Conservation (phyloP, 2,329 filamentous ascomycete genomes). For the Fusarium sp. region DNA sequence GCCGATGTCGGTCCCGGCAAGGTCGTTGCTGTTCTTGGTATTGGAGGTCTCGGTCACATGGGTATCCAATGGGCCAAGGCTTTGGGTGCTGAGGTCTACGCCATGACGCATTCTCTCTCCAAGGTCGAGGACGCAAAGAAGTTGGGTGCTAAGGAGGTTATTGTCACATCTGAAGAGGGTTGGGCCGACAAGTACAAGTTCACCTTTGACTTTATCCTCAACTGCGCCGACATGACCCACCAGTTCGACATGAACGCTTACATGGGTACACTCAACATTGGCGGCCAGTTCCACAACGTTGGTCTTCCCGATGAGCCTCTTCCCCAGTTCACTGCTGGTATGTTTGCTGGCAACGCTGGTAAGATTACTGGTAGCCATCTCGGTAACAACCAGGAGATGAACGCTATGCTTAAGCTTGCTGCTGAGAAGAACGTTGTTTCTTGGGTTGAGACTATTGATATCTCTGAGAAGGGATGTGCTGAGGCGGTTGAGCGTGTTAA, state of each 20-base stretch:
- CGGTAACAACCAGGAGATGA: conserved; percentile 70
- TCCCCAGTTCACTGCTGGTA: conserved; percentile 56
- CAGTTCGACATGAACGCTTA: conserved; percentile 67
- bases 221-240: conserved; percentile 63
- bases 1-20: conserved; percentile 78
- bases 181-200: conserved; percentile 69
- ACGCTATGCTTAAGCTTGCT: conserved; percentile 68
- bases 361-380: conserved; percentile 69
- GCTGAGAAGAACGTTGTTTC: conserved; percentile 66
- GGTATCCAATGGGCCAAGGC: conserved; percentile 78
- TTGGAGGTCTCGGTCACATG: conserved; percentile 81
- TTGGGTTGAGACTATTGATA: conserved; percentile 72
- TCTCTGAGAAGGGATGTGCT: conserved; percentile 75
- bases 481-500: conserved; percentile 77
- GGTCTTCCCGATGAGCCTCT: conserved; percentile 66
- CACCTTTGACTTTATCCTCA: conserved; percentile 65
- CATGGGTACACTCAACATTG: conserved; percentile 63
- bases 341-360: conserved; percentile 63
- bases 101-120: conserved; percentile 69
- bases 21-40: conserved; percentile 74
- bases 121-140: conserved; percentile 72
- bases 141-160: conserved; percentile 71
- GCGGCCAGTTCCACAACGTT: conserved; percentile 68
- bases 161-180: conserved; percentile 60
- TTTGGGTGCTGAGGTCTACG: conserved; percentile 74